Base-by-base conservation (phyloP, 2,329 filamentous ascomycete genomes). In the Aspergillus tanneri region DNA sequence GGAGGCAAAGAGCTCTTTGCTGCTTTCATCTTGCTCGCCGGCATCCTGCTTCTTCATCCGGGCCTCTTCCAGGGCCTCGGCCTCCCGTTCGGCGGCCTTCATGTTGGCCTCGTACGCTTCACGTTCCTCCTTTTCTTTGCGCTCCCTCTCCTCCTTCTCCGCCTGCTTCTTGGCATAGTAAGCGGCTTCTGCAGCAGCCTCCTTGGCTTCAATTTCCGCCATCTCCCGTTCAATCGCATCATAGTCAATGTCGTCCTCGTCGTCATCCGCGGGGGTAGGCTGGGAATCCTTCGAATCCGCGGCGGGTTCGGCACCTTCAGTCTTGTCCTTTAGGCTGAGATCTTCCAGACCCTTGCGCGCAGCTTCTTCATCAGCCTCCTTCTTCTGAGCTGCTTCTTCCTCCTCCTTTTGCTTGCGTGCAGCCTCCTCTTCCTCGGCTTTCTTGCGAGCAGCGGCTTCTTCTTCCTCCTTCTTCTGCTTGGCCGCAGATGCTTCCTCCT, bases 81-180 rank as follows among this genome's bases (percentile, higher is more conserved):
- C 74, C 58, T 77, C 74, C 19, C 63, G 66, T 57, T 77, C 74
- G 27, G 72, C 69, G 53, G 71, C 66, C 62, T 76, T 76, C 72
- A 77, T 75, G 55, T 72, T 75, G 45, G 67, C 67, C 46, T 76
- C 71, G 22, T 70, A 74, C 41, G 66, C 61, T 28, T 72, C 72
- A 11, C 54, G 67, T 30, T 74, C 73, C 46, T 77, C 73, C 39
- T 71, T 69, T 52, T 74, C 72, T 57, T 74, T 75, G 52, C 71
- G 70, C 21, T 65, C 72, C 27, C 65, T 62, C 53, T 72, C 73
- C 52, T 74, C 74, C 69, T 88, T 88, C 66, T 90, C 84, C n/a
- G 84, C 85, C 62, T 88, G 82, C 70, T 90, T 91, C 71, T 88
- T 87, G 66, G 88, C 85, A 66, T 88, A 63, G 57, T 77, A 77